These are phyloP conservation scores for Salvia sclarea DNA, from an alignment of 305 asterid genomes.

Conservation along the genomic window DNA sequence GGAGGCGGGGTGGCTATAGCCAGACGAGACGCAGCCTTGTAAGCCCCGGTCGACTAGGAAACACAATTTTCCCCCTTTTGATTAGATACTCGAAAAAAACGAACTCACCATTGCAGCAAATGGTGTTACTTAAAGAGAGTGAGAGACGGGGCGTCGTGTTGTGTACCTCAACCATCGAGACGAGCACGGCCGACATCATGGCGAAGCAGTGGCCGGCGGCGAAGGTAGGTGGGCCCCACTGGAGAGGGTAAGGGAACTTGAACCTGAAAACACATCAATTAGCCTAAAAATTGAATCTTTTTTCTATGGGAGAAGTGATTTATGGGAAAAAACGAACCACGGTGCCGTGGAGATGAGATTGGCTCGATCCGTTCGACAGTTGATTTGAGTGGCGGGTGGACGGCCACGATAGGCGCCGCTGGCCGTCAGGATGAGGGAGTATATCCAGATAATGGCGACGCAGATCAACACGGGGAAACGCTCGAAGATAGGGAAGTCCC, in stretches of 20 bases:
- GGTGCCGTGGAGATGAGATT: slow-evolving; percentile 86
- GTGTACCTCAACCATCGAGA: slow-evolving; percentile 95
- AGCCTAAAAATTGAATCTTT: not conserved
- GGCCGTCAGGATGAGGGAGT: slow-evolving; percentile 80
- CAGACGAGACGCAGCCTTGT: slow-evolving; percentile 95
- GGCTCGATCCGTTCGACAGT: slow-evolving; percentile 86
- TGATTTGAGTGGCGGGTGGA: slow-evolving; percentile 59
- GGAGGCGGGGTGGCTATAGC: slow-evolving; percentile 99
- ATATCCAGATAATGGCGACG: slow-evolving; percentile 74
- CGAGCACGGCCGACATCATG: slow-evolving; percentile 98
- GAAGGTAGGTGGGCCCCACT: slow-evolving; percentile 99
- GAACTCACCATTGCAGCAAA: not conserved
- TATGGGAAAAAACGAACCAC: slow-evolving; percentile 60
- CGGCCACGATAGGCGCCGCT: slow-evolving; percentile 81
- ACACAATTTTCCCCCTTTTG: not conserved
- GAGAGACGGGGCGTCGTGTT: slow-evolving; percentile 9
- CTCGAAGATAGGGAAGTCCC: slow-evolving; percentile 92
- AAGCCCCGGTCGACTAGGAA: slow-evolving; percentile 86
- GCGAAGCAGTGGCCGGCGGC: slow-evolving; percentile 87
- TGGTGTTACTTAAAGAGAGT: not conserved
- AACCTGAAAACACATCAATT: slow-evolving; percentile 54
- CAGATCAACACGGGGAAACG: slow-evolving; percentile 83
- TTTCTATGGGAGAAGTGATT: not conserved
- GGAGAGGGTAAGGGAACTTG: slow-evolving; percentile 92
- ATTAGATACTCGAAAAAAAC: not conserved